Evolutionary conservation across 2,329 filamentous ascomycete genomes (phyloP), one percentile per base, ranked within the genome.

Genomic region (Aspergillus chevalieri): DNA sequence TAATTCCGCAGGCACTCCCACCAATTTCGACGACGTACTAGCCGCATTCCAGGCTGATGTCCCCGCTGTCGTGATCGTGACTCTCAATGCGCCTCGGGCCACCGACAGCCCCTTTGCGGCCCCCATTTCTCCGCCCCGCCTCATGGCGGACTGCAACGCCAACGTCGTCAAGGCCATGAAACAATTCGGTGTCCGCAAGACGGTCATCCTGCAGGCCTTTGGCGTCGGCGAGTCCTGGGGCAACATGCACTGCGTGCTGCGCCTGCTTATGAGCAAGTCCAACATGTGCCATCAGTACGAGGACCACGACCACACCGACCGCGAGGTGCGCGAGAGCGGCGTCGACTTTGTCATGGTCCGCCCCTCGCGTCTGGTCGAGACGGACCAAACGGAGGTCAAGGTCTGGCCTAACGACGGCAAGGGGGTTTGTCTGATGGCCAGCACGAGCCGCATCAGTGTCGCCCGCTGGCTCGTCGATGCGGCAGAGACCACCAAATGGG

Each of bases 151-250:
- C 48, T 66, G 70, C 14, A 66, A 72, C 14, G 59, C 58, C 19
- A 70, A 73, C 42, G 54, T 71, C 3, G 54, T 73, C 10, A 52
- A 62, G 0, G 64, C 59, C 3, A 74, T 75, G 68, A 63, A 69
- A 46, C 60, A 65, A 15, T 63, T 65, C 44, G 60, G 60, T 0
- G 63, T 68, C 45, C 52, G 43, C 6, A 78, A 76, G 46, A 56
- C 80, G 2, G 68, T 81, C 22, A 65, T 78, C 44, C 72, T 81
- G 62, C 77, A 74, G 10, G 72, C 75, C 1, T 73, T 77, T 52
- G 79, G 79, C 9, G 71, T 74, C 1, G 76, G 73, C 0, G 61
- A 67, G 26, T 79, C 77, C 4, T 75, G 67, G 60, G 22, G 50
- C 0, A 70, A 72, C 45, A 57, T 79, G 50, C 62, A 70, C 41